Percentiles rank a stretch among this genome's conserved stretches.
phyloP scores from a whole-genome alignment of 2,329 filamentous ascomycete species.

The Exophiala aquamarina region DNA sequence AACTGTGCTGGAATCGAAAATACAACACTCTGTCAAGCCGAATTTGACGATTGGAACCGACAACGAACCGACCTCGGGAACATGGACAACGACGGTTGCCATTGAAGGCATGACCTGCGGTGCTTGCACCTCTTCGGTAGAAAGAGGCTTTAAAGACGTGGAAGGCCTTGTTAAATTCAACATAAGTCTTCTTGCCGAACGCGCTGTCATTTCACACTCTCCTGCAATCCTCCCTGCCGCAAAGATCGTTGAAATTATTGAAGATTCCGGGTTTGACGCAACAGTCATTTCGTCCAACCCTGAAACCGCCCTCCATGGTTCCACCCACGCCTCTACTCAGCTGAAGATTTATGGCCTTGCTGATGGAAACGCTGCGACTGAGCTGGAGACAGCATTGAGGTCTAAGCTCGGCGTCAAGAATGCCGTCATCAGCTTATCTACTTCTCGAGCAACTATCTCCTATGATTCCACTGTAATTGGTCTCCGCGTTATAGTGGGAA shows the following conservation, averaged over 20 bases:
- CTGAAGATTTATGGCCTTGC: conserved; percentile 82
- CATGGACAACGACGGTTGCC: conserved; percentile 76
- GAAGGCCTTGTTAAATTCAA: conserved; percentile 86
- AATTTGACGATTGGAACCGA: conserved; percentile 30
- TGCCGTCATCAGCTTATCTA: conserved; percentile 72
- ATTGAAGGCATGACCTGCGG: conserved; percentile 98
- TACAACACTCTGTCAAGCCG: conserved; percentile 33
- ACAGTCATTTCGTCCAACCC: conserved; percentile 74
- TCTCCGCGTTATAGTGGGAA: conserved; percentile 77
- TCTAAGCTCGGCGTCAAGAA: conserved; percentile 69
- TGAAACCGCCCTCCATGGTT: conserved; percentile 55
- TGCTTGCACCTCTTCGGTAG: conserved; percentile 89
- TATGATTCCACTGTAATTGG: conserved; percentile 73
- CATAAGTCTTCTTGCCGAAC: conserved; percentile 89
- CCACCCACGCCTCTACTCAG: conserved; percentile 63
- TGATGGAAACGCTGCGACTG: conserved; percentile 69
- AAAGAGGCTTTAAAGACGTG: conserved; percentile 74
- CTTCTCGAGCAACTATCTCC: conserved; percentile 69
- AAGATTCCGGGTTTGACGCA: conserved; percentile 87
- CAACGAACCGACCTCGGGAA: conserved; percentile 35
- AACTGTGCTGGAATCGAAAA: conserved; percentile 69
- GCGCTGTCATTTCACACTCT: conserved; percentile 85
- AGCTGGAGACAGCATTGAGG: conserved; percentile 67
- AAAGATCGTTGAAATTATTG: conserved; percentile 78
- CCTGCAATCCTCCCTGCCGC: conserved; percentile 67